Evolutionary conservation across 108 stramenopile genomes (phyloP), one percentile per base, ranked within the genome.

Genomic region (Poteriospumella lacustris): DNA sequence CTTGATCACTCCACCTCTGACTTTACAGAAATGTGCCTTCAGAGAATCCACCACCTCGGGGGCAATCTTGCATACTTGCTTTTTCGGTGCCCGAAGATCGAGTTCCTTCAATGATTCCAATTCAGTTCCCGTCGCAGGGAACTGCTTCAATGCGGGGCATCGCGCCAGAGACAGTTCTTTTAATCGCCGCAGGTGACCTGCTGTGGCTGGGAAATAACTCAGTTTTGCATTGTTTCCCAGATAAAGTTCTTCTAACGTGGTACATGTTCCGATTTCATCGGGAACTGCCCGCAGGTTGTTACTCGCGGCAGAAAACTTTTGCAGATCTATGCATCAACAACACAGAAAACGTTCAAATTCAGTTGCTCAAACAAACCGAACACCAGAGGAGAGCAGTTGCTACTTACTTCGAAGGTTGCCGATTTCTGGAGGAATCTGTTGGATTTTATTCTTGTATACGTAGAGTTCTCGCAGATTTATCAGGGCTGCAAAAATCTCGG

Each of bases 21-120:
- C 78, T 31, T 36, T 75, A 68, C 85, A 86, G 24, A 69, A 44
- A 12, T 81, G 68, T 19, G 43, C 58, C 42, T 82, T 67, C 1
- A 84, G 70, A 19, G 38, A 52, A 36, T 78, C 83, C n/a, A 42
- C 75, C 12, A 86, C 68, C 39, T 86, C 85, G n/a, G 81, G 85
- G 0, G 83, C 72, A 52, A 86, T 76, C 64, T 84, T 86, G 83
- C 85, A 86, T 15, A 82, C 79, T 43, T 86, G 81, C 62, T 86
- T 86, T 76, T 84, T 84, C n/a, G 72, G 77, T 19, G 83, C 41
- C 29, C 85, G 42, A 12, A 86, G 43, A 59, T 86, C 85, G 19
- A 86, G 78, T 44, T 84, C 78, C 24, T 34, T 42, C 9, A 86
- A 39, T 19, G 36, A 44, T 39, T 64, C 73, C 78, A 80, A 79